Conservation (phyloP, 768 basidiomycete species). For the Omphalotus guepiniiformis region DNA sequence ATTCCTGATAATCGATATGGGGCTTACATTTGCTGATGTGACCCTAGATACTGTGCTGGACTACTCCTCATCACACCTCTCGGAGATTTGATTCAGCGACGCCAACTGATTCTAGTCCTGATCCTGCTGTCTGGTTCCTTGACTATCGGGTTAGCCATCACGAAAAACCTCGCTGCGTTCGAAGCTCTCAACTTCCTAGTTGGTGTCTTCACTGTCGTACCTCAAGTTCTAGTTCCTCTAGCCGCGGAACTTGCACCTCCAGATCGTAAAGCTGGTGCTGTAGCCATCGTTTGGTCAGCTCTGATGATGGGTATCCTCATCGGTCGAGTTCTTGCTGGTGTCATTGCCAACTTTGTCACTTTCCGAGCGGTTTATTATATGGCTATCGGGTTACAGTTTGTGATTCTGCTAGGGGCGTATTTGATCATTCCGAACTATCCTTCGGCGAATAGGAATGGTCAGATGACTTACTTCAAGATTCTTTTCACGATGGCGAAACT, state of each 20-base stretch:
- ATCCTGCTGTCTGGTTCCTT: constrained; percentile 50
- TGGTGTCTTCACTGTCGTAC: constrained; percentile 66
- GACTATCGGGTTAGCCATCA: constrained; percentile 69
- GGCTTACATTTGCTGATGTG: too few relatives aligned
- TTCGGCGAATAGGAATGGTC: constrained; percentile 46
- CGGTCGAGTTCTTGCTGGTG: constrained; percentile 52
- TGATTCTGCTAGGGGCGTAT: constrained; percentile 41
- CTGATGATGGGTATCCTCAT: constrained; percentile 50
- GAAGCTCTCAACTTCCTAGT: constrained; percentile 67
- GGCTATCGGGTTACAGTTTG: constrained; percentile 46
- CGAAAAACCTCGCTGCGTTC: constrained; percentile 54
- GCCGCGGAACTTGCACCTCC: constrained; percentile 62
- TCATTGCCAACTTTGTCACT: constrained; percentile 48
- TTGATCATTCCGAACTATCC: constrained; percentile 55
- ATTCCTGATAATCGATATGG: neutral
- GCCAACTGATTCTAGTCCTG: constrained; percentile 65
- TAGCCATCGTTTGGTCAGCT: constrained; percentile 49
- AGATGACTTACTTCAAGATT: constrained; percentile 50
- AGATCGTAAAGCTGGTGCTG: constrained; percentile 47
- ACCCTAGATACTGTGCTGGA: constrained; percentile 65
- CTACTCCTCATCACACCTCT: constrained; percentile 75
- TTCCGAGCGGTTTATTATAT: constrained; percentile 57
- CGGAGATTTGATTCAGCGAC: constrained; percentile 76
- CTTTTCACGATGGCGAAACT: constrained; percentile 54
- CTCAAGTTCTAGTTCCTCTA: constrained; percentile 65